A percentile compares a stretch with the other conserved stretches of the same genome.
Evolutionary conservation across 805 yeast genomes (phyloP).

Genomic region (Candida peoriensis): DNA sequence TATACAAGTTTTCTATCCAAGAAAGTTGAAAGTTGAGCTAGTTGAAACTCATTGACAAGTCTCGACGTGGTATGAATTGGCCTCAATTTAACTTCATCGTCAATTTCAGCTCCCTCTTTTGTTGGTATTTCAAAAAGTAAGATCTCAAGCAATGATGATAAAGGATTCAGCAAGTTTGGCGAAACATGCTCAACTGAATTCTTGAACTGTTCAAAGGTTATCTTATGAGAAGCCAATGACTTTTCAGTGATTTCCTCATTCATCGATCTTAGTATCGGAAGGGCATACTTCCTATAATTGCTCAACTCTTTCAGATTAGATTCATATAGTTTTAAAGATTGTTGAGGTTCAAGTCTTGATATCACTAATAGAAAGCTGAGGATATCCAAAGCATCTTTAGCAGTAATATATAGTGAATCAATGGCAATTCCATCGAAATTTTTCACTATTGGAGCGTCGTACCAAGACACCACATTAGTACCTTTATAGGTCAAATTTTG

Average conservation of each 20-base stretch:
- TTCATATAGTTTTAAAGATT: conserved; percentile 26
- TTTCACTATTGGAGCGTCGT: conserved; percentile 31
- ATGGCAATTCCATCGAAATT: conserved; percentile 41
- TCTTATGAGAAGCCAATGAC: conserved; percentile 15
- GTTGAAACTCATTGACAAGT: conserved; percentile 33
- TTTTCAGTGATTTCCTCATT: conserved; percentile 29
- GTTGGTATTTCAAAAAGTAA: conserved; percentile 28
- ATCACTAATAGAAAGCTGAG: conserved; percentile 46
- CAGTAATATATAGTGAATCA: conserved; percentile 32
- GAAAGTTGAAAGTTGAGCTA: conserved; percentile 37
- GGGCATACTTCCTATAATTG: conserved; percentile 39
- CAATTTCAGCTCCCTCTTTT: not conserved
- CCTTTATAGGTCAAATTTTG: conserved; percentile 11
- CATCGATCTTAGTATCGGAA: conserved; percentile 45
- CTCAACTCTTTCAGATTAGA: conserved; percentile 32
- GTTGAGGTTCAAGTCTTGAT: conserved; percentile 32
- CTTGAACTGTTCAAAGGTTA: conserved; percentile 31
- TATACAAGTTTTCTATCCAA: conserved; percentile 37
- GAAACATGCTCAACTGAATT: conserved; percentile 27
- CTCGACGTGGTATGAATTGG: conserved; percentile 25
- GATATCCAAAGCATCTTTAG: conserved; percentile 36
- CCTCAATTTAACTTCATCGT: conserved; percentile 2
- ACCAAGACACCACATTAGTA: conserved; percentile 20
- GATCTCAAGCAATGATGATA: conserved; percentile 39
- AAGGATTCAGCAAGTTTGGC: conserved; percentile 41